phyloP scores from a whole-genome alignment of 306 rosid genomes.

The Elaeagnus macrophylla region DNA sequence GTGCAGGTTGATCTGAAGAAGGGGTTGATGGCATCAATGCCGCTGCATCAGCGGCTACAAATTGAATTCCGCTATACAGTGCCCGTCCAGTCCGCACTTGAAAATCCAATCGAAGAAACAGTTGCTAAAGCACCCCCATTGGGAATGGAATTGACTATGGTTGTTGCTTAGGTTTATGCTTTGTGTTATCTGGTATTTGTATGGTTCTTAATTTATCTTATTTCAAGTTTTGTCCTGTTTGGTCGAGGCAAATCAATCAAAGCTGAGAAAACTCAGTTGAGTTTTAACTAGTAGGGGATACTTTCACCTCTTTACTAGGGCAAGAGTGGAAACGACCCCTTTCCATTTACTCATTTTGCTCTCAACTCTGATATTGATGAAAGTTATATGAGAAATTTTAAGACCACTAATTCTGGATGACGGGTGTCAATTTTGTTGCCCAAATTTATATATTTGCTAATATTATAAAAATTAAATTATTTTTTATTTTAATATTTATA shows the following conservation, averaged over 20 bases:
- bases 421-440: background rate
- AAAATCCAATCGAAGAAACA: conserved; percentile 8
- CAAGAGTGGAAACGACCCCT: background rate
- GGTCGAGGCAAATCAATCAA: background rate
- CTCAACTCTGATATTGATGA: background rate
- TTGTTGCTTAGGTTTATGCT: background rate
- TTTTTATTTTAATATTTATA: too few relatives aligned
- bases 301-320: background rate
- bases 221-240: background rate
- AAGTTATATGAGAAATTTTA: background rate
- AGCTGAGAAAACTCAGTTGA: background rate
- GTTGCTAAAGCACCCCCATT: conserved; percentile 8
- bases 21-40: conserved; percentile 19
- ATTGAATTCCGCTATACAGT: conserved; percentile 28
- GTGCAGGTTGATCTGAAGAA: conserved; percentile 26
- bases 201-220: background rate
- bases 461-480: too few relatives aligned
- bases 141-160: background rate
- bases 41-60: conserved; percentile 30
- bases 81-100: background rate
- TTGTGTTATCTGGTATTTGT: background rate
- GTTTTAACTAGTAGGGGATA: background rate
- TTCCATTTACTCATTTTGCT: background rate
- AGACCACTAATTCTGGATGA: background rate
- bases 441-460: too few relatives aligned